Percentiles rank a stretch among this genome's conserved stretches.
phyloP scores from a whole-genome alignment of 495 filamentous ascomycete genomes.

The Apiosordaria backusii region DNA sequence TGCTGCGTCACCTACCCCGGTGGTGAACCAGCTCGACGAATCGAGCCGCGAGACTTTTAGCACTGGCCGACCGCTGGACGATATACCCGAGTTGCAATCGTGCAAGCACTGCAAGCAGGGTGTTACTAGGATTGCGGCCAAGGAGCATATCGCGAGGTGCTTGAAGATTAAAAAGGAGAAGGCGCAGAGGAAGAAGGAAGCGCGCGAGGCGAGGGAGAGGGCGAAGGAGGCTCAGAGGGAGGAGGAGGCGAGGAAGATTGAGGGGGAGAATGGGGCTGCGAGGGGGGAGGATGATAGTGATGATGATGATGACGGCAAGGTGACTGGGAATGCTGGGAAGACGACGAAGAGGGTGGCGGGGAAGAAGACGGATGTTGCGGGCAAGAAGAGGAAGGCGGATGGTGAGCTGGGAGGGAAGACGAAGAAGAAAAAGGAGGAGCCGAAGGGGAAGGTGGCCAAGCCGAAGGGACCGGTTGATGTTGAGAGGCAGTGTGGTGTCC shows the following conservation, averaged over 20 bases:
- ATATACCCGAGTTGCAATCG: conserved; percentile 60
- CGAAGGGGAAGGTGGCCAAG: conserved; percentile 81
- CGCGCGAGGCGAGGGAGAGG: conserved; percentile 67
- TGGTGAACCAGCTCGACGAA: conserved; percentile 72
- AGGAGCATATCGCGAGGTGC: conserved; percentile 66
- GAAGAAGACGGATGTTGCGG: conserved; percentile 55
- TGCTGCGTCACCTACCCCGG: conserved; percentile 44
- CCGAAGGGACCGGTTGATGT: conserved; percentile 95
- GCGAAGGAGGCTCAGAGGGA: conserved; percentile 57
- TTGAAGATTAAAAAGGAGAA: conserved; percentile 70
- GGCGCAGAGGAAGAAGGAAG: conserved; percentile 73
- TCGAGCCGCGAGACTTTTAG: conserved; percentile 66
- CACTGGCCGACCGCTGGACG: conserved; percentile 69
- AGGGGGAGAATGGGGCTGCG: conserved; percentile 50
- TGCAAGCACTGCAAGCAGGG: conserved; percentile 83
- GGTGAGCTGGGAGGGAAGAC: conserved; percentile 68
- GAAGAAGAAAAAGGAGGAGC: conserved; percentile 97
- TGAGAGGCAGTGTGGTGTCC: conserved; percentile 93
- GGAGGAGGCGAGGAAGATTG: conserved; percentile 55
- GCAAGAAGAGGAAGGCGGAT: conserved; percentile 91
- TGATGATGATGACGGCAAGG: conserved; percentile 30
- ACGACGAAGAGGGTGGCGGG: conserved; percentile 68
- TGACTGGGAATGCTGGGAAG: conserved; percentile 42
- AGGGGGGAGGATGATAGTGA: conserved; percentile 75
- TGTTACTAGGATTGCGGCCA: conserved; percentile 56